Conservation (phyloP, 2,329 filamentous ascomycete species). For the Zymoseptoria tritici region DNA sequence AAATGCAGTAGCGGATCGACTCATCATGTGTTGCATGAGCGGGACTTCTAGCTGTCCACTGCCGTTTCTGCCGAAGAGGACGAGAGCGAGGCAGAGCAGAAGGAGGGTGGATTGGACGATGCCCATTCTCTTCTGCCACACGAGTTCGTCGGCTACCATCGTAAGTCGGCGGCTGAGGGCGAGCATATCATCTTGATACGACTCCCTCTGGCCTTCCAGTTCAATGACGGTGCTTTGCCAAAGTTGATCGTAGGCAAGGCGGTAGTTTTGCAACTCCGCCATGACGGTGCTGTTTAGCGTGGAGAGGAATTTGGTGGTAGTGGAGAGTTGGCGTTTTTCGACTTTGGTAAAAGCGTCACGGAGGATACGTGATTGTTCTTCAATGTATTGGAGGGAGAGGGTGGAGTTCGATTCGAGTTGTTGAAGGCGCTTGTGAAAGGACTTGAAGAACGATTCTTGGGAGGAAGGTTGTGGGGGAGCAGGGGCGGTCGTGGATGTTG, state of each 20-base stretch:
- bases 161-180: constrained; percentile 75
- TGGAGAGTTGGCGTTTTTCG: constrained; percentile 79
- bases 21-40: constrained; percentile 39
- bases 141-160: constrained; percentile 85
- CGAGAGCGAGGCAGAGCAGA: constrained; percentile 75
- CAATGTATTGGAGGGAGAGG: constrained; percentile 88
- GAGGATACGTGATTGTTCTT: constrained; percentile 86
- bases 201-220: constrained; percentile 78
- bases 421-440: constrained; percentile 84
- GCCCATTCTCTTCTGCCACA: constrained; percentile 78
- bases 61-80: constrained; percentile 57
- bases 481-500: constrained; percentile 8
- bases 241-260: constrained; percentile 86
- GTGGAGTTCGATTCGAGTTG: constrained; percentile 89
- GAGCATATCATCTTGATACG: constrained; percentile 73
- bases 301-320: constrained; percentile 73
- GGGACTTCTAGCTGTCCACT: constrained; percentile 35
- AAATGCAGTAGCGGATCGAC: constrained; percentile 27
- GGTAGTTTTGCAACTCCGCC: constrained; percentile 67
- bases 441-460: constrained; percentile 97
- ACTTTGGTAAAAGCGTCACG: constrained; percentile 80
- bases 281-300: constrained; percentile 83
- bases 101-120: constrained; percentile 85
- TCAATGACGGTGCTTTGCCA: constrained; percentile 95
- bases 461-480: constrained; percentile 62